Base-by-base conservation (phyloP, 768 basidiomycete species). In the Tricholoma terreum region DNA sequence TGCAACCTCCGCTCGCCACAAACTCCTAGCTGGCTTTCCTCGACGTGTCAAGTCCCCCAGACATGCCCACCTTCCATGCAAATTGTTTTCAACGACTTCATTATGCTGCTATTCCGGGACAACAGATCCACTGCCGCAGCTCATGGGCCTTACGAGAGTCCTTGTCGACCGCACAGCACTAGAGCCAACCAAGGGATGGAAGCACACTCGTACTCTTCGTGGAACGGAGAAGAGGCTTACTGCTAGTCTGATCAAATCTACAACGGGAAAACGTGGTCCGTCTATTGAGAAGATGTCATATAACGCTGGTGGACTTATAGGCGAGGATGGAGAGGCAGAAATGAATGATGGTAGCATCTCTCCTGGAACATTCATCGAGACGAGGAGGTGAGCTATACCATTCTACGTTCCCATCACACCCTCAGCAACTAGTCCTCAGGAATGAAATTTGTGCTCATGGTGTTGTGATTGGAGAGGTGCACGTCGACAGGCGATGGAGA, bases 321-420 rank as follows among this genome's bases (percentile, higher is more conserved):
- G 14, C 4, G 59, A 56, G 2, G 60, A 60, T 3, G 60, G 30
- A 50, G 60, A 54, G 12, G 65, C 59, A 33, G 66, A 66, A 11
- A 60, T 51, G 12, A 34, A 21, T 14, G 64, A 59, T 31, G 63
- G 65, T 9, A n/a, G 52, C 11, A 59, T 76, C 30, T 65, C 67
- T 17, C 75, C 73, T 7, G 84, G 83, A 1, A 74, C 82, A 17
- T 83, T 84, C 46, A 71, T 84, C 10, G 84, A 85, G 61, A 62
- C 79, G 34, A 72, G 83, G 61, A 80, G 76, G 84, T 80, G 59
- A 52, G 74, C 60, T 10, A 7, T 51, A 33, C 30, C 21, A 11
- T 46, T 38, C 56, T n/a, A 45, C 38, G 52, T 74, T 33, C 43
- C 27, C 52, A 43, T 51, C 40, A 60, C 22, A 21, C n/a, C 6